Base-by-base conservation (phyloP, 768 basidiomycete species). In the Boletus rex-veris region DNA sequence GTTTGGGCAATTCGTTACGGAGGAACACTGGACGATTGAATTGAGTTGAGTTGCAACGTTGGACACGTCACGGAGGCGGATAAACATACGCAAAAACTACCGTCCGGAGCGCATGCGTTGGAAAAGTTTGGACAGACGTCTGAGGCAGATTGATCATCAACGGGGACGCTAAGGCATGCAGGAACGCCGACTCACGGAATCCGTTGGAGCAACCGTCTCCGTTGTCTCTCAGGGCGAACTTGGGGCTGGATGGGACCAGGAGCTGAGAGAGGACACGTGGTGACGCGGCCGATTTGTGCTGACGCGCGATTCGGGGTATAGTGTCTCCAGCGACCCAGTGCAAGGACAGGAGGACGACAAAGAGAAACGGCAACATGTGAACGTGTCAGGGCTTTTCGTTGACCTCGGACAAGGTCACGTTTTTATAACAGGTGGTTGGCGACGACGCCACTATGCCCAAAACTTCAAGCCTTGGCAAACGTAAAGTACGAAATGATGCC, bases 91-190 rank as follows among this genome's bases (percentile, higher is more conserved):
- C 66, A 68, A 19, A 28, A 59, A 45, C 39, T 53, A 24, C 64
- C 64, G 24, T 40, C 43, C 1, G 50, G 61, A 16, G 54, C 64
- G 21, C 66, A 67, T 30, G 26, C 5, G 11, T 47, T 2, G 12
- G 66, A 59, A 28, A 35, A 64, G 53, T 60, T 64, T 10, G 59
- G 7, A 18, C 66, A 67, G 28, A 46, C n/a, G 3, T 56, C 65
- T 67, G 28, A 10, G n/a, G 19, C 5, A 10, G 21, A 28, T 38
- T 42, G 12, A 39, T 2, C n/a, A 19, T 58, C 30, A 35, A 16
- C 3, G 10, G 15, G 11, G 35, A 40, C 11, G 16, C 1, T 12
- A 9, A 30, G 37, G 15, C n/a, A 33, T 9, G 41, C 0, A 7
- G 40, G 16, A 14, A 28, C 15, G 1, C 4, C 1, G n/a, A 58